Base-by-base conservation (phyloP, 2,329 filamentous ascomycete species). In the Fusarium sp. region DNA sequence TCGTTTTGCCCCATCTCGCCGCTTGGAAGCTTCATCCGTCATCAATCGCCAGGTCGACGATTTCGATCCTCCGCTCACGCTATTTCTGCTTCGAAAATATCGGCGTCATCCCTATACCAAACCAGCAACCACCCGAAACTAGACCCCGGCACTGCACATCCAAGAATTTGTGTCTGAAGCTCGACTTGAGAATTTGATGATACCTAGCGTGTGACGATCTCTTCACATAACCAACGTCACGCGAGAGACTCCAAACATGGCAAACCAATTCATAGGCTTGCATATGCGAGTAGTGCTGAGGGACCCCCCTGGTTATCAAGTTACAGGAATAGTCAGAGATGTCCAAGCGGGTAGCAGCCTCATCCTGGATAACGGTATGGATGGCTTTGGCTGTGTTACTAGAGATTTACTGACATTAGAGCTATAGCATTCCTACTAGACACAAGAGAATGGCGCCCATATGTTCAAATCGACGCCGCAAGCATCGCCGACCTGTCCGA, bases 281-380 rank as follows among this genome's bases (percentile, higher is more conserved):
- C 87, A 88, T 57, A 91, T 95, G 77, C 79, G 87, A 57, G 88
- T 95, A 70, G 89, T 88, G 32, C 82, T 95, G 63, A 84, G 83
- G 68, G 80, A 86, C 55, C 88, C 89, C 48, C 82, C 84, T 3
- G 84, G 85, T 57, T 84, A 84, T 37, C 80, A 85, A 68, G 78
- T 94, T 45, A 86, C 87, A 58, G 92, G 92, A 47, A 84, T 85
- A 19, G 89, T 96, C 32, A 84, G 86, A 57, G 82, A 87, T 66
- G 87, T 94, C 49, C 82, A 79, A 56, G 78, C 88, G 59, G 87
- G 89, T 23, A 83, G 86, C 70, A 88, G 87, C 58, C 77, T 96
- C 62, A 87, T 85, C 27, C 80, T 96, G 48, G 84, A 84, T 53
- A 85, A 95, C 78, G 91, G 91, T 92, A 78, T 57, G 82, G 69